phyloP scores from a whole-genome alignment of 2,329 filamentous ascomycete genomes.

The Chaetomiaceae sp. region DNA sequence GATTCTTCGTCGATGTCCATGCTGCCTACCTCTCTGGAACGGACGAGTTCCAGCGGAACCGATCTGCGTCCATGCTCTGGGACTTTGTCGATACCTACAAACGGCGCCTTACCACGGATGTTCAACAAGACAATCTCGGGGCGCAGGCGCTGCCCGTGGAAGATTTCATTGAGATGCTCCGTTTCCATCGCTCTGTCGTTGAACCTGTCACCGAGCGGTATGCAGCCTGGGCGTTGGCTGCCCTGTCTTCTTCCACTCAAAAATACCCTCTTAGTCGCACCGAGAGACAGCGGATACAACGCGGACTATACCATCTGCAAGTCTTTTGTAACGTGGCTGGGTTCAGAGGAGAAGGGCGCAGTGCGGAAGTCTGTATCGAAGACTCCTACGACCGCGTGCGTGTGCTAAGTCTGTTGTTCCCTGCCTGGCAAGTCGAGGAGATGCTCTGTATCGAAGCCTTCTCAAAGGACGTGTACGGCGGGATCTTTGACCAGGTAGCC shows the following conservation, averaged over 20 bases:
- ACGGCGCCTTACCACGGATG: background rate
- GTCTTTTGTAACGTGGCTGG: slow-evolving; percentile 5
- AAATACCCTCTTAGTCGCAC: background rate
- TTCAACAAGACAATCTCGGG: no score
- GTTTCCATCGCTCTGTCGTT: slow-evolving; percentile 12
- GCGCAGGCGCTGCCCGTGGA: background rate
- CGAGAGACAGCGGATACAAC: slow-evolving; percentile 5
- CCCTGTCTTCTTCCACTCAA: slow-evolving; percentile 2
- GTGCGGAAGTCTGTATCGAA: background rate
- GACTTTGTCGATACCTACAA: background rate
- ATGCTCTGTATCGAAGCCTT: slow-evolving; percentile 12
- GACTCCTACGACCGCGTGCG: background rate
- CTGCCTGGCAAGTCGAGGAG: slow-evolving; percentile 12
- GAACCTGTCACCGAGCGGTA: slow-evolving; percentile 18
- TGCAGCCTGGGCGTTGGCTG: slow-evolving; percentile 13
- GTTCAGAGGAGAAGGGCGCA: background rate
- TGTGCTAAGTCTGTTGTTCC: slow-evolving; percentile 1
- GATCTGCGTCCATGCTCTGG: background rate
- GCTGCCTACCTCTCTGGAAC: background rate
- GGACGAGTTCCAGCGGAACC: background rate
- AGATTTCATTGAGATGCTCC: slow-evolving; percentile 7
- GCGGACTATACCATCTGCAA: background rate
- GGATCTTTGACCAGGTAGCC: slow-evolving; percentile 2
- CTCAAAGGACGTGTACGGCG: background rate
- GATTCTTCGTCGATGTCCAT: background rate